Percentiles rank a stretch among this genome's conserved stretches.
These are phyloP conservation scores for Aspergillus sparsus DNA, from an alignment of 495 filamentous ascomycete species.

Conservation along the genomic window DNA sequence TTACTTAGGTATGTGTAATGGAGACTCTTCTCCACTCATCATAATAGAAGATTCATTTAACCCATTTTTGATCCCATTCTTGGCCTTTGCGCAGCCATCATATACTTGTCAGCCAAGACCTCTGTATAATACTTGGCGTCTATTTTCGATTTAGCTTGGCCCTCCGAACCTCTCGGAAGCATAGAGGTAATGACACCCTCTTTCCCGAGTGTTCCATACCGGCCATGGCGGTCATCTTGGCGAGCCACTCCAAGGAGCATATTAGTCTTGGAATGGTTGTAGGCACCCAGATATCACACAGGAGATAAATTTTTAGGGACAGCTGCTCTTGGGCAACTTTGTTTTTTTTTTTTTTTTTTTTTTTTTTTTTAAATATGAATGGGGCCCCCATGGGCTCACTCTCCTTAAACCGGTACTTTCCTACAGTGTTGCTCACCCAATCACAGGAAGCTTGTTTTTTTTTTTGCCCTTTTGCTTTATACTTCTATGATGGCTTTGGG, in stretches of 20 bases:
- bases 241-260: slow-evolving; percentile 6
- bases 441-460: too few relatives aligned
- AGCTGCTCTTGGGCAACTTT: too few relatives aligned
- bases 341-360: too few relatives aligned
- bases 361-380: too few relatives aligned
- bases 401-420: too few relatives aligned
- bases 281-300: background rate
- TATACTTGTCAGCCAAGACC: background rate
- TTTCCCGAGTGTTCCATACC: background rate
- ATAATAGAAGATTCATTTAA: background rate
- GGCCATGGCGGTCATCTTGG: slow-evolving; percentile 5
- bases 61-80: background rate
- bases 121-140: background rate
- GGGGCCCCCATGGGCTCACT: too few relatives aligned
- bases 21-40: background rate
- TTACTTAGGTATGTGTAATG: too few relatives aligned
- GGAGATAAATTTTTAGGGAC: background rate
- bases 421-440: too few relatives aligned
- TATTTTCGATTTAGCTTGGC: background rate
- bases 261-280: slow-evolving; percentile 3
- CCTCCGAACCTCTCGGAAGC: background rate
- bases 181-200: background rate
- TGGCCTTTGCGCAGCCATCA: background rate
- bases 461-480: too few relatives aligned
- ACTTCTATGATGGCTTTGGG: too few relatives aligned